Conservation (phyloP, 306 rosid species). For the Trichosanthes cucumerina region DNA sequence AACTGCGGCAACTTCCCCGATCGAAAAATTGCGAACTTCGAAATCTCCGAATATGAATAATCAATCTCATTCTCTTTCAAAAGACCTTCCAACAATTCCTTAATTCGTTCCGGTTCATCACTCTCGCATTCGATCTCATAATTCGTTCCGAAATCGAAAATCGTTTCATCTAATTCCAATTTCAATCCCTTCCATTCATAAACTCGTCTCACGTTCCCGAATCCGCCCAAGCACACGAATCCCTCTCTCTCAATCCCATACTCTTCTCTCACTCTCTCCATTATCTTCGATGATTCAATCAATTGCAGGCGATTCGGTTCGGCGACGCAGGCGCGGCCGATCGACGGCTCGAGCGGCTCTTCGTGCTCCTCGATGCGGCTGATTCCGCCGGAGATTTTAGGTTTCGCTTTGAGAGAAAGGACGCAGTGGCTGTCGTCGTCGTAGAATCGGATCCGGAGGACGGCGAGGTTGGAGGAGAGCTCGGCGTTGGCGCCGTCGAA, state of each 20-base stretch:
- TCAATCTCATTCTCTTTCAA: constrained; percentile 52
- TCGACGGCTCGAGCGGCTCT: constrained; percentile 44
- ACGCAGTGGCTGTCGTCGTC: constrained; percentile 43
- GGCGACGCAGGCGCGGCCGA: constrained; percentile 47
- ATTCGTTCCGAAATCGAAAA: constrained; percentile 50
- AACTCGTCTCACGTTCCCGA: constrained; percentile 67
- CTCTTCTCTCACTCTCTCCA: constrained; percentile 60
- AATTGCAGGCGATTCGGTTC: constrained; percentile 42
- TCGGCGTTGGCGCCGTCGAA: constrained; percentile 62
- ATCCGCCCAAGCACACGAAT: constrained; percentile 64
- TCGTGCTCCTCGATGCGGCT: constrained; percentile 96
- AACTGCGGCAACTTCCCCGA: constrained; percentile 30
- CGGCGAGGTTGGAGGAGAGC: constrained; percentile 51
- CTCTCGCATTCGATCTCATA: constrained; percentile 90
- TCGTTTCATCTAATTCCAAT: constrained; percentile 84
- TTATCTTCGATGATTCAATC: constrained; percentile 47
- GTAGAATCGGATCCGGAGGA: constrained; percentile 67
- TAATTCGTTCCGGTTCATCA: constrained; percentile 52
- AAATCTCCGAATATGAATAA: constrained; percentile 44
- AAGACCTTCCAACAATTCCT: constrained; percentile 41
- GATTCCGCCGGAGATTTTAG: constrained; percentile 55
- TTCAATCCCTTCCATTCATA: constrained; percentile 80
- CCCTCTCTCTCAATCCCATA: constrained; percentile 39
- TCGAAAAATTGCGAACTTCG: constrained; percentile 62
- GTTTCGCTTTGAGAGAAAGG: constrained; percentile 59